These are phyloP conservation scores for Microthyrium microscopicum DNA, from an alignment of 2,329 filamentous ascomycete genomes.

Conservation along the genomic window DNA sequence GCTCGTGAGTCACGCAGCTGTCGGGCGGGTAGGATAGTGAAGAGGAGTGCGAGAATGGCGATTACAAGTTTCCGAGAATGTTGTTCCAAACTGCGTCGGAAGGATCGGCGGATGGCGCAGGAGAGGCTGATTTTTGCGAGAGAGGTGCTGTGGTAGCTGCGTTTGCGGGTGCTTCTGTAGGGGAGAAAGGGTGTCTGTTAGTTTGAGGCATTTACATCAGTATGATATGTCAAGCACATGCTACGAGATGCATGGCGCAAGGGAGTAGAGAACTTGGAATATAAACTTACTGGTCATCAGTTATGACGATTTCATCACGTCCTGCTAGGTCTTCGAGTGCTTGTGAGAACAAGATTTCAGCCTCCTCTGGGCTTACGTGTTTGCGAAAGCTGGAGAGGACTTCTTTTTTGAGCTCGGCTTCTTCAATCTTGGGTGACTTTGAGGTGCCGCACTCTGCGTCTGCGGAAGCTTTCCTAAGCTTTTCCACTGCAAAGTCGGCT, in stretches of 20 bases:
- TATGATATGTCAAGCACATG: conserved; percentile 10
- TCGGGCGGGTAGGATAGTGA: conserved; percentile 16
- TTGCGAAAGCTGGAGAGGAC: conserved; percentile 63
- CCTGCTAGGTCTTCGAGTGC: conserved; percentile 55
- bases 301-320: conserved; percentile 43
- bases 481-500: conserved; percentile 73
- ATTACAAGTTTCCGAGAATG: conserved; percentile 71
- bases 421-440: conserved; percentile 48
- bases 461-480: conserved; percentile 68
- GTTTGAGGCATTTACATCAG: conserved; percentile 3
- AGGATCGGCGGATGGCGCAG: conserved; percentile 62
- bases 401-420: conserved; percentile 57
- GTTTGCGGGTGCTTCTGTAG: conserved; percentile 54
- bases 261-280: conserved; percentile 13
- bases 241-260: conserved; percentile 15
- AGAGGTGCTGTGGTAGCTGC: conserved; percentile 64
- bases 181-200: conserved; percentile 27
- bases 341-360: conserved; percentile 70
- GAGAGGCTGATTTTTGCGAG: conserved; percentile 79
- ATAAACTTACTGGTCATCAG: conserved; percentile 40
- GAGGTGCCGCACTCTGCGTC: conserved; percentile 78
- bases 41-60: conserved; percentile 28
- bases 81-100: conserved; percentile 68
- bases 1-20: conserved; percentile 46
- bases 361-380: conserved; percentile 72